These are phyloP conservation scores for Backusella psychrophila DNA, from an alignment of 192 early-diverging fungal species.

Conservation along the genomic window DNA sequence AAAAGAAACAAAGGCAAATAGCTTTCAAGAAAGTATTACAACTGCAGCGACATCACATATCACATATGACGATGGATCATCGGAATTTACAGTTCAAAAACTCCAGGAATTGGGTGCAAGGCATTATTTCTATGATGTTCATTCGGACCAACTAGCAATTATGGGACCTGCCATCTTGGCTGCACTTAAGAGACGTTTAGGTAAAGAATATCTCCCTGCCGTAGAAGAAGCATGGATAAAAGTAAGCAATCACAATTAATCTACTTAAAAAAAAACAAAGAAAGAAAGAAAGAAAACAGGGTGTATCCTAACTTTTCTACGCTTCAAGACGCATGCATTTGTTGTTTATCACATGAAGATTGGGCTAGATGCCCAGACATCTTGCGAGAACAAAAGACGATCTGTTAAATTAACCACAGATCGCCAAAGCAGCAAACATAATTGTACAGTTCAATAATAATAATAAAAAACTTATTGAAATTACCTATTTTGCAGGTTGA, in stretches of 20 bases:
- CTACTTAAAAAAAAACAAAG: background rate
- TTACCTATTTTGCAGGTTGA: background rate
- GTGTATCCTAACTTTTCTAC: background rate
- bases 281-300: background rate
- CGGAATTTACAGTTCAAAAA: background rate
- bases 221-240: constrained; percentile 10
- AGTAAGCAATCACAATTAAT: background rate
- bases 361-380: constrained; percentile 11
- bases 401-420: background rate
- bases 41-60: background rate
- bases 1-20: background rate
- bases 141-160: constrained; percentile 3
- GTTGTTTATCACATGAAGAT: constrained; percentile 18
- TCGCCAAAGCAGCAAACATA: background rate
- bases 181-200: constrained; percentile 13
- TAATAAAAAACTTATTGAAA: background rate
- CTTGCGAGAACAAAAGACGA: constrained; percentile 13
- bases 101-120: constrained; percentile 21
- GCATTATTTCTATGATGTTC: constrained; percentile 22
- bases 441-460: background rate
- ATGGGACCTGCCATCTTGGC: constrained; percentile 8
- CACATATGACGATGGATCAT: background rate
- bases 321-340: constrained; percentile 11
- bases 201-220: constrained; percentile 12
- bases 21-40: background rate